A percentile compares a stretch with the other conserved stretches of the same genome.
Conservation (phyloP, 352 stramenopile genomes). For the Globisporangium recalcitrans region DNA sequence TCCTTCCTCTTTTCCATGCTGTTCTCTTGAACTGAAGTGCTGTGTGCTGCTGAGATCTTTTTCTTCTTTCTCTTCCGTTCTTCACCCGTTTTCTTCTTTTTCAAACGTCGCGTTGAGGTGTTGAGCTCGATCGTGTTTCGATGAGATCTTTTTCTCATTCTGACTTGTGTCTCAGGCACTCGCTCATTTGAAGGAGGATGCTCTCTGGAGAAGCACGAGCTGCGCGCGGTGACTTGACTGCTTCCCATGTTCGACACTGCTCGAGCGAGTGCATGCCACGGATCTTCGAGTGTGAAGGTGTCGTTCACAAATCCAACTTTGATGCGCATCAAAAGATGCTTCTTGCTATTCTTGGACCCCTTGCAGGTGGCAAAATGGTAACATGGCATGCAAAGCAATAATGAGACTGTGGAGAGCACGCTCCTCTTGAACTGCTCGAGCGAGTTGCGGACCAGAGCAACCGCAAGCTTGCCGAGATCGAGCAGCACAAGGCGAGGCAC, state of each 20-base stretch:
- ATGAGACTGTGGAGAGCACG: no score
- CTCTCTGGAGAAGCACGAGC: no score
- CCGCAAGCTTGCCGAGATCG: slow-evolving; percentile 43
- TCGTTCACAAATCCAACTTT: no score
- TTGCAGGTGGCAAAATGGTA: no score
- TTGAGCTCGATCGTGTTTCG: neutral
- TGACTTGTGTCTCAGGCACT: no score
- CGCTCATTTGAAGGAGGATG: no score
- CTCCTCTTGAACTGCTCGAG: slow-evolving; percentile 33
- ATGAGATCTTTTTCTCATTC: neutral
- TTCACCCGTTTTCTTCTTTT: no score
- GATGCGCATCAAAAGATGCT: neutral
- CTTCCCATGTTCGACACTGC: no score
- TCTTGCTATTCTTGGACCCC: neutral
- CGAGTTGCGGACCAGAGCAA: slow-evolving; percentile 42
- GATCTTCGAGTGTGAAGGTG: neutral
- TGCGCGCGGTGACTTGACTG: no score
- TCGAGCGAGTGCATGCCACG: no score
- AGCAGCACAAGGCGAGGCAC: slow-evolving; percentile 41
- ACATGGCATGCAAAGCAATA: no score
- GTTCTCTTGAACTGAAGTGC: neutral
- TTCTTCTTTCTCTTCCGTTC: neutral
- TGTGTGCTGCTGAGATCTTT: neutral
- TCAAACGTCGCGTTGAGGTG: no score
- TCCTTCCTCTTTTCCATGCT: neutral